Conservation (phyloP, 495 filamentous ascomycete genomes). For the Xylaria scruposa region DNA sequence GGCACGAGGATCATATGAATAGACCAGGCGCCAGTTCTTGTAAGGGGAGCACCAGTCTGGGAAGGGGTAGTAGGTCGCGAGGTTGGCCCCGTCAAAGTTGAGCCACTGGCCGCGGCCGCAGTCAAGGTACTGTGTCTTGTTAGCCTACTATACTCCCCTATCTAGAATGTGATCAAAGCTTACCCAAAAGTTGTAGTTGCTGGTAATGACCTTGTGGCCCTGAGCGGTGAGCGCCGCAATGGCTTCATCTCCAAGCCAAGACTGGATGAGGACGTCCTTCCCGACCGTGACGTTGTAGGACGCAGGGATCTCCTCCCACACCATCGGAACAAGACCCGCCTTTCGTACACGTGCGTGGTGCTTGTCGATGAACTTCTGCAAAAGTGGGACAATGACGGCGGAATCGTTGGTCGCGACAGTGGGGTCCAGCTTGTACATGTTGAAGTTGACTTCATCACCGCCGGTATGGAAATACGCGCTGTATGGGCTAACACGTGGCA, state of each 20-base stretch:
- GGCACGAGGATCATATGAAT: constrained; percentile 74
- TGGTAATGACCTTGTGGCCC: constrained; percentile 72
- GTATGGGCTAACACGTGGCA: constrained; percentile 72
- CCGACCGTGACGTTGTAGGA: constrained; percentile 75
- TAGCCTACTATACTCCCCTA: constrained; percentile 25
- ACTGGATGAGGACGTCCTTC: constrained; percentile 69
- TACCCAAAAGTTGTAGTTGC: constrained; percentile 80
- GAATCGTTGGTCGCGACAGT: constrained; percentile 67
- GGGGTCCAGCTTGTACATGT: constrained; percentile 75
- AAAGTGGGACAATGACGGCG: constrained; percentile 67
- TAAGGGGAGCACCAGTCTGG: constrained; percentile 75
- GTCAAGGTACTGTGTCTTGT: constrained; percentile 70
- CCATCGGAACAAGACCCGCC: constrained; percentile 68
- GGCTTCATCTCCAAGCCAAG: constrained; percentile 67
- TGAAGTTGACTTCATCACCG: constrained; percentile 80
- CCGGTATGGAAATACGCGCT: constrained; percentile 80
- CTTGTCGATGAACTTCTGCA: constrained; percentile 74
- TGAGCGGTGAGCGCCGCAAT: constrained; percentile 60
- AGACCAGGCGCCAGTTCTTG: constrained; percentile 80
- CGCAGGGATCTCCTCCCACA: constrained; percentile 84
- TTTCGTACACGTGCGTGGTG: constrained; percentile 64
- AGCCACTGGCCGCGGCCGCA: constrained; percentile 82
- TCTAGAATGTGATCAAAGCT: constrained; percentile 28
- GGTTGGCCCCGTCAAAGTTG: constrained; percentile 60
- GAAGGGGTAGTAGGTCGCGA: constrained; percentile 66